Evolutionary conservation across 129 eudicot species (phyloP), one percentile per base, ranked within the genome.

Genomic region (Centella asiatica): DNA sequence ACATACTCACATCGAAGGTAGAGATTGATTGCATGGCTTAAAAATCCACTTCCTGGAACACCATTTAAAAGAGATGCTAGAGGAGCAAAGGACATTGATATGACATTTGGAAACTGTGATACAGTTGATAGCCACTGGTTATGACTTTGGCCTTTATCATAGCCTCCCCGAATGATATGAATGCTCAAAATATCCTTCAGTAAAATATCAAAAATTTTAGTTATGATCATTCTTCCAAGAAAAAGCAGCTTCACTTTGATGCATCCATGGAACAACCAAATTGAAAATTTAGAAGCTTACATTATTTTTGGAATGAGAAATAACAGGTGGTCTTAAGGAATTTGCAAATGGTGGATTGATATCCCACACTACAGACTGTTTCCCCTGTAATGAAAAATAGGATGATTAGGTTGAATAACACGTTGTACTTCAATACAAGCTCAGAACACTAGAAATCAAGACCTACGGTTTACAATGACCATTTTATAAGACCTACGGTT

Each of bases 1-100:
- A 29, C 48, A 64, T 66, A 78, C 99, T 87, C 76, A 93, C 99
- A 93, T 72, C 99, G 77, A 6, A 93, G 79, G 69, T 93, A 93
- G 46, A 93, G 85, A 73, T 93, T 93, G 13, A 93, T 83, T 1
- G 99, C 99, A 26, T 93, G 99, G 76, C 83, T 93, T 26, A 93
- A 69, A 72, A 93, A 93, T 13, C 99, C 96, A 52, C 95, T 84
- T 63, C 99, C 99, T 54, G 75, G 86, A 17, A 87, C 81, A 24
- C 99, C 99, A 71, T 78, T 76, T 60, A 93, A 73, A 70, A 93
- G 96, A 26, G 96, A 80, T 51, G 78, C 83, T 10, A 93, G 85
- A n/a, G 96, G 99, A 65, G 87, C 85, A 68, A 87, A 87, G 31
- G 96, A 84, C 99, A 93, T 87, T 12, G 99, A 84, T 72, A 82